Conservation (phyloP, 2,329 filamentous ascomycete species). For the Endothia cerciana region DNA sequence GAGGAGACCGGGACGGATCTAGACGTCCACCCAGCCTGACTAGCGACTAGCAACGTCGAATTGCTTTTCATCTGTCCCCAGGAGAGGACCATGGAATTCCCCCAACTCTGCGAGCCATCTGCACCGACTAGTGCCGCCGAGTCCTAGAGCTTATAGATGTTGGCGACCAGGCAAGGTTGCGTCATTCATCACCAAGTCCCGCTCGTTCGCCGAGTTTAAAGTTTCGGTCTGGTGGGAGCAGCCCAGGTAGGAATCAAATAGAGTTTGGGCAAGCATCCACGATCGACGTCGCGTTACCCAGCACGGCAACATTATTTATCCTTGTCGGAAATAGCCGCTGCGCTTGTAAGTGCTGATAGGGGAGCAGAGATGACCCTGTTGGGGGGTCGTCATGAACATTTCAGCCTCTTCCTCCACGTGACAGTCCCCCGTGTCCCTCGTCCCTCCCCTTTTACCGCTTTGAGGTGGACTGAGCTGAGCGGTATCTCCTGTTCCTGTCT, state of each 20-base stretch:
- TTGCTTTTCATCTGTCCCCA: background rate
- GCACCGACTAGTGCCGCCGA: background rate
- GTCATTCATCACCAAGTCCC: slow-evolving; percentile 10
- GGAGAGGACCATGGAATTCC: background rate
- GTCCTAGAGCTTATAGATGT: background rate
- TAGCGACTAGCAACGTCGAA: background rate
- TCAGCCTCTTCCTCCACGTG: slow-evolving; percentile 8
- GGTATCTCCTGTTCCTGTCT: no score
- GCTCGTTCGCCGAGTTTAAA: background rate
- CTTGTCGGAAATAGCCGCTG: background rate
- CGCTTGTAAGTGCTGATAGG: background rate
- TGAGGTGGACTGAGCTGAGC: no score
- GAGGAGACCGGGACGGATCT: background rate
- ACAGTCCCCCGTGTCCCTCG: background rate
- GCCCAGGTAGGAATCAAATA: background rate
- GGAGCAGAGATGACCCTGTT: background rate
- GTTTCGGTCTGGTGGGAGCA: background rate
- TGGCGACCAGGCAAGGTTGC: background rate
- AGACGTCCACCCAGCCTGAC: background rate
- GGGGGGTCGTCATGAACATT: background rate
- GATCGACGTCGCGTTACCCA: slow-evolving; percentile 3
- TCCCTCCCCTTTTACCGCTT: background rate
- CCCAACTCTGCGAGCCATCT: background rate
- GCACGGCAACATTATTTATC: slow-evolving; percentile 2
- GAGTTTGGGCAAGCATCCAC: slow-evolving; percentile 8